phyloP scores from a whole-genome alignment of 495 filamentous ascomycete species.

The Penicillium crystallinum region DNA sequence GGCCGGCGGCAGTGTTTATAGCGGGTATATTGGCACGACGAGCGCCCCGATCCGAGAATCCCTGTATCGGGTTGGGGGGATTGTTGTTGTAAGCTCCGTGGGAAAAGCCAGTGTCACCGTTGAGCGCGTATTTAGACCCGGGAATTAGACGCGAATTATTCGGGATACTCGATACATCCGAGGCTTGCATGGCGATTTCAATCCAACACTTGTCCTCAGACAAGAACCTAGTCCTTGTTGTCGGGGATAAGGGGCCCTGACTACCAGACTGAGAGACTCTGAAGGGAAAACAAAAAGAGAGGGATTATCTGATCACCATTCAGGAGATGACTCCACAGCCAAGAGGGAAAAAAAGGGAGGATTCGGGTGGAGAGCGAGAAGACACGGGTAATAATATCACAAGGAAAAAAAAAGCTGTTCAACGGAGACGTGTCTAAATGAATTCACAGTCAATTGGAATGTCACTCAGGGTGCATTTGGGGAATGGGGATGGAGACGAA shows the following conservation, averaged over 20 bases:
- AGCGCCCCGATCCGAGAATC: slow-evolving; percentile 77
- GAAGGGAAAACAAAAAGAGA: background rate
- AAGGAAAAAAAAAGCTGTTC: slow-evolving; percentile 25
- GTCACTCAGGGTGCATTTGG: slow-evolving; percentile 15
- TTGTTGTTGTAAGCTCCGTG: slow-evolving; percentile 86
- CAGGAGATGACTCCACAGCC: slow-evolving; percentile 6
- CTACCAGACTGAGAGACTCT: slow-evolving; percentile 6
- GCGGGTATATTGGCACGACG: slow-evolving; percentile 82
- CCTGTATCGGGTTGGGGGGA: slow-evolving; percentile 51
- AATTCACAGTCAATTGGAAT: slow-evolving; percentile 27
- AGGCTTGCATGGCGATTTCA: slow-evolving; percentile 75
- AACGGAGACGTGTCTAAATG: slow-evolving; percentile 26
- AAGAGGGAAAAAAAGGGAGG: background rate
- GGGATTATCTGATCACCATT: slow-evolving; percentile 12
- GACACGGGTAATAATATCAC: slow-evolving; percentile 22
- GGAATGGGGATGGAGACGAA: slow-evolving; percentile 23
- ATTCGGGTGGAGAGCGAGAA: slow-evolving; percentile 54
- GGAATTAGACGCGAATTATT: slow-evolving; percentile 49
- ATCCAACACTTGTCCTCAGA: slow-evolving; percentile 6
- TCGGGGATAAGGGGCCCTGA: background rate
- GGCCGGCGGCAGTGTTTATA: slow-evolving; percentile 74
- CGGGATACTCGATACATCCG: slow-evolving; percentile 56
- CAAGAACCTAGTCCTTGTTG: slow-evolving; percentile 2
- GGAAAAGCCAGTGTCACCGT: slow-evolving; percentile 79
- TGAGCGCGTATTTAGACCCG: slow-evolving; percentile 59